Evolutionary conservation across 1,284 basidiomycete species (phyloP), one percentile per base, ranked within the genome.

Genomic region (Cutaneotrichosporon daszewskae): DNA sequence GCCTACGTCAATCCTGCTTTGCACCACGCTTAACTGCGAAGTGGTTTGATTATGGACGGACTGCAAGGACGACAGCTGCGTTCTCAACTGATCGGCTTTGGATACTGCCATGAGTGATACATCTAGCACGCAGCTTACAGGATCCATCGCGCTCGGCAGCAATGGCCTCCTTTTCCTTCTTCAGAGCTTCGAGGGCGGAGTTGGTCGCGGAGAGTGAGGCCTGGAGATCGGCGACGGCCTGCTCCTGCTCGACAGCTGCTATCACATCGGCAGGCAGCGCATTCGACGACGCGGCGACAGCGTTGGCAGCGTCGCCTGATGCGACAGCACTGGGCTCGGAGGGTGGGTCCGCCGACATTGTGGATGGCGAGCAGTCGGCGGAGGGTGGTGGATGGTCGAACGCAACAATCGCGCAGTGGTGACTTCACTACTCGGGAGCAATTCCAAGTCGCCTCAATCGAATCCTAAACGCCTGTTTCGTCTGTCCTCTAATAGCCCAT

Each of bases 191-290:
- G 1, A 66, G 37, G 47, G 61, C 54, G 16, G 45, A 51, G 32
- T 66, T 57, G 16, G 68, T 55, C 25, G 57, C 50, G 29, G 51
- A 52, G 11, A 68, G 47, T 13, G 46, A 48, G 5, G 53, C 47
- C 32, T 66, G 57, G 16, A 64, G 54, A 51, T 71, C 67, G 8
- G 56, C 53, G 8, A 68, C 47, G 14, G 62, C 62, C 39, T 71
- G 66, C 33, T 72, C 66, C 11, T 60, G 55, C 52, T 73, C 71
- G 14, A 69, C 64, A 37, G 67, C 60, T 19, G 58, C 51, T n/a
- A 63, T 49, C 12, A 71, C 48, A 23, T 66, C 61, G 13, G 43
- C 40, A 1, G 51, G 41, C 20, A 46, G 46, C 14, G 37, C 24
- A n/a, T 34, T 35, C 4, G 49, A 46, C 19, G 40, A 12, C n/a